phyloP scores from a whole-genome alignment of 2,329 filamentous ascomycete genomes.

The Neonectria faginata region DNA sequence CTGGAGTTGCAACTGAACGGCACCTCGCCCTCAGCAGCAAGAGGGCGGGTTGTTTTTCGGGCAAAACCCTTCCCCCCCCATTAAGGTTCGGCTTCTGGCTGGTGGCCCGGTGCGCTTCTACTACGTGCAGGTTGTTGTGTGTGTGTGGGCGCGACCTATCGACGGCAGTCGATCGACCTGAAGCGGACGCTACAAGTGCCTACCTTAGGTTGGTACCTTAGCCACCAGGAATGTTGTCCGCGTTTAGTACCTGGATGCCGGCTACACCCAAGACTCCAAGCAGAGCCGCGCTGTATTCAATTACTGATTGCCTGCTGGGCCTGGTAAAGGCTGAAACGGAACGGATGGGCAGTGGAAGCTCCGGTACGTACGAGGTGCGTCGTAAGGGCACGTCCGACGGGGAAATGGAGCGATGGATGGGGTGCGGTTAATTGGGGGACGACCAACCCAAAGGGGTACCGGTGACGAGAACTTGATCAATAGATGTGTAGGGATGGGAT shows the following conservation, averaged over 20 bases:
- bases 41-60: slow-evolving; percentile 4
- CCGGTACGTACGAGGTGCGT: not conserved
- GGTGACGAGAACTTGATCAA: slow-evolving; percentile 11
- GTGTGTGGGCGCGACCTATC: slow-evolving; percentile 17
- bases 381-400: slow-evolving; percentile 14
- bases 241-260: not conserved
- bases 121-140: not conserved
- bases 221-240: not conserved
- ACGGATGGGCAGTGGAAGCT: slow-evolving; percentile 14
- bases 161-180: slow-evolving; percentile 23
- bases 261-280: not conserved
- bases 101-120: slow-evolving; percentile 2
- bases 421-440: slow-evolving; percentile 12
- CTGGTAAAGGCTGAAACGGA: slow-evolving; percentile 16
- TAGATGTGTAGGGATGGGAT: slow-evolving; percentile 14
- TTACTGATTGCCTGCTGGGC: slow-evolving; percentile 1
- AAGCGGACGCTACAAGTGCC: slow-evolving; percentile 20
- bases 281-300: slow-evolving; percentile 20
- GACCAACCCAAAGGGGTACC: slow-evolving; percentile 17
- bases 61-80: slow-evolving; percentile 11
- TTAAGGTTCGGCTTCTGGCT: slow-evolving; percentile 22
- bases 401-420: slow-evolving; percentile 15
- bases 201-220: slow-evolving; percentile 1
- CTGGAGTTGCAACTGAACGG: slow-evolving; percentile 9
- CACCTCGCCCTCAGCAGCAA: not conserved